Evolutionary conservation across 2,329 filamentous ascomycete genomes (phyloP).

Genomic region (Colletotrichum tropicale): DNA sequence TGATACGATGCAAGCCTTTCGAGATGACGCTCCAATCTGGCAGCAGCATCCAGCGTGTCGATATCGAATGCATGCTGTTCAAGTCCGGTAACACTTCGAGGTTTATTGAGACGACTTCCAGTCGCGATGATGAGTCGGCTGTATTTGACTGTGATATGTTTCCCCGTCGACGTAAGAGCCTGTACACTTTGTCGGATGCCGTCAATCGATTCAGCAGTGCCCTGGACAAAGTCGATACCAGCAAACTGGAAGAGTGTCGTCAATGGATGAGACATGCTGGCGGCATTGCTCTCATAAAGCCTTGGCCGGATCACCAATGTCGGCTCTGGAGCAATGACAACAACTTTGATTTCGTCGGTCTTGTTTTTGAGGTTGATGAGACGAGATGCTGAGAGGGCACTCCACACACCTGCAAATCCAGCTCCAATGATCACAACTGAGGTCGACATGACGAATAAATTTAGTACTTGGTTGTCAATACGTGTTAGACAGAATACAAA

Average conservation of each 20-base stretch:
- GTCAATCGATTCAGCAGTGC: slow-evolving; percentile 26
- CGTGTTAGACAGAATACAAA: background rate
- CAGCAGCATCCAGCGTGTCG: slow-evolving; percentile 31
- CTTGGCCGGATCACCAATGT: slow-evolving; percentile 35
- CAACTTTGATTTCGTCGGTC: slow-evolving; percentile 27
- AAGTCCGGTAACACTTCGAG: slow-evolving; percentile 31
- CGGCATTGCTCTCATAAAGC: slow-evolving; percentile 36
- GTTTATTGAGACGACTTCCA: slow-evolving; percentile 35
- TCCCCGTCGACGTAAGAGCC: slow-evolving; percentile 1
- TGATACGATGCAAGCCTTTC: slow-evolving; percentile 25
- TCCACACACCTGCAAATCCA: slow-evolving; percentile 41
- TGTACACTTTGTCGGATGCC: slow-evolving; percentile 21
- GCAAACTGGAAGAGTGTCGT: slow-evolving; percentile 28
- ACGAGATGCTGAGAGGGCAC: slow-evolving; percentile 37
- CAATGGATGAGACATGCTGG: slow-evolving; percentile 26
- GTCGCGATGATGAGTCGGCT: slow-evolving; percentile 39
- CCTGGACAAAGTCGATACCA: slow-evolving; percentile 29
- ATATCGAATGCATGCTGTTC: slow-evolving; percentile 37
- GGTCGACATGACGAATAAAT: background rate
- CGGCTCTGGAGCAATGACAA: slow-evolving; percentile 35
- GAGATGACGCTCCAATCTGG: slow-evolving; percentile 33
- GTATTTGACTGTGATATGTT: slow-evolving; percentile 26
- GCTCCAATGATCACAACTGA: slow-evolving; percentile 31
- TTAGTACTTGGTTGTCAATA: background rate
- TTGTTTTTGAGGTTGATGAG: slow-evolving; percentile 28